These are phyloP conservation scores for Paecilomyces fulvus DNA, from an alignment of 2,329 filamentous ascomycete genomes.

Conservation along the genomic window DNA sequence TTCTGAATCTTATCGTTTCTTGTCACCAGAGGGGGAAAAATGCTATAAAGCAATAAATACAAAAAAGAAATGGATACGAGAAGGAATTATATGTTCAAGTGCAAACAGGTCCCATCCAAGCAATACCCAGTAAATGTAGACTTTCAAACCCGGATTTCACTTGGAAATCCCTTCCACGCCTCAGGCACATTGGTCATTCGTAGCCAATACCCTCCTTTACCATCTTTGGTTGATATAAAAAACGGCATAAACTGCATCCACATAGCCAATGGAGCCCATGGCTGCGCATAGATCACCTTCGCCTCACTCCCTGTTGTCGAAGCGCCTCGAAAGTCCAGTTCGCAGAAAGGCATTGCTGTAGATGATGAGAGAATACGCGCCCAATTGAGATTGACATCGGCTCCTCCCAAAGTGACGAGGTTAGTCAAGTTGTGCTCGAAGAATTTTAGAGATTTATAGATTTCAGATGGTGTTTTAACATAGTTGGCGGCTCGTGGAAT, in stretches of 20 bases:
- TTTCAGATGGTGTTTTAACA: background rate
- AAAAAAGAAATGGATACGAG: background rate
- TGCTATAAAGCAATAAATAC: too few species aligned
- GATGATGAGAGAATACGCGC: background rate
- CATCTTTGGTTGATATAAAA: background rate
- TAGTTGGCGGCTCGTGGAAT: background rate
- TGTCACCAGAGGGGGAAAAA: too few species aligned
- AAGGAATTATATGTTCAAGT: background rate
- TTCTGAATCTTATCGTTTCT: too few species aligned
- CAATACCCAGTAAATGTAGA: background rate
- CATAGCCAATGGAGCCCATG: background rate
- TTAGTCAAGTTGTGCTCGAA: background rate
- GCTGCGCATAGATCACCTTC: background rate
- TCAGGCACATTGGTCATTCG: background rate
- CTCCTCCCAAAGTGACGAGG: background rate
- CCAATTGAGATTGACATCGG: background rate
- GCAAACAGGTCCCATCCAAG: background rate
- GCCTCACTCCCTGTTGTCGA: background rate
- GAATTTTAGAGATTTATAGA: background rate
- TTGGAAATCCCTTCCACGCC: background rate
- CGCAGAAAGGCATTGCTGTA: background rate
- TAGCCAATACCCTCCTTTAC: background rate
- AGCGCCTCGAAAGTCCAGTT: background rate
- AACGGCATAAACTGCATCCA: background rate
- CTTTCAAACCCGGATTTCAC: background rate